Percentiles rank a stretch among this genome's conserved stretches.
Conservation (phyloP, 2,329 filamentous ascomycete genomes). For the Colletotrichum eleusines region DNA sequence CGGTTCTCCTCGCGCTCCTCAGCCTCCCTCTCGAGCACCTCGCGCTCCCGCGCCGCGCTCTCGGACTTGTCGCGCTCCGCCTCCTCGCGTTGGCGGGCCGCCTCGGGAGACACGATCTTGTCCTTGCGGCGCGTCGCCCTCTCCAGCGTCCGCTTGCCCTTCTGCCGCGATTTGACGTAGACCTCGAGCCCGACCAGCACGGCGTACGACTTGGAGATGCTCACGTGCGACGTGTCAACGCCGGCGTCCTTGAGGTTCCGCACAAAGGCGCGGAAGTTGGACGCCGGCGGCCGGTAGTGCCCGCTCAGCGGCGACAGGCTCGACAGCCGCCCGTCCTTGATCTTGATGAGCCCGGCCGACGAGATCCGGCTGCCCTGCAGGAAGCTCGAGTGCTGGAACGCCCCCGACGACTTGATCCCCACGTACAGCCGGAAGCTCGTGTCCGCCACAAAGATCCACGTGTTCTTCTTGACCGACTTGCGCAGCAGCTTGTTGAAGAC, state of each 20-base stretch:
- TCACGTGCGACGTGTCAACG: conserved; percentile 83
- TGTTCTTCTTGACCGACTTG: conserved; percentile 85
- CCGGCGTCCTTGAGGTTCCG: conserved; percentile 77
- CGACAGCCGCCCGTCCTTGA: conserved; percentile 82
- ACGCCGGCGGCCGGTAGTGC: conserved; percentile 86
- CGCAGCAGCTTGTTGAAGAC: conserved; percentile 84
- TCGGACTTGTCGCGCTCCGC: conserved; percentile 71
- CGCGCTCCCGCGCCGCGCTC: conserved; percentile 65
- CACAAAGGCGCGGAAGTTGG: conserved; percentile 87
- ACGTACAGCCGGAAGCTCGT: conserved; percentile 88
- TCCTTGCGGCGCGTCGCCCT: conserved; percentile 67
- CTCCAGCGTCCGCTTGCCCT: conserved; percentile 68
- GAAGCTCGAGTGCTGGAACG: conserved; percentile 93
- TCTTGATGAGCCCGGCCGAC: conserved; percentile 86
- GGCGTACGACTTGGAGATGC: conserved; percentile 84
- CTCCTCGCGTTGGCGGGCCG: conserved; percentile 67
- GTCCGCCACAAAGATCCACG: conserved; percentile 94
- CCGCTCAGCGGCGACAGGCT: conserved; percentile 79
- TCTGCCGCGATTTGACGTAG: conserved; percentile 77
- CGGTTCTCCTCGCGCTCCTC: conserved; percentile 53
- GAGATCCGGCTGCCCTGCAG: conserved; percentile 85
- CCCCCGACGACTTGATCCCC: conserved; percentile 88
- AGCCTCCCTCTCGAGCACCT: conserved; percentile 56
- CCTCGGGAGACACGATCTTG: conserved; percentile 72
- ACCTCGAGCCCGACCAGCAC: conserved; percentile 86